Conservation (phyloP, 2,329 filamentous ascomycete genomes). For the Teratosphaeria epicoccoides region DNA sequence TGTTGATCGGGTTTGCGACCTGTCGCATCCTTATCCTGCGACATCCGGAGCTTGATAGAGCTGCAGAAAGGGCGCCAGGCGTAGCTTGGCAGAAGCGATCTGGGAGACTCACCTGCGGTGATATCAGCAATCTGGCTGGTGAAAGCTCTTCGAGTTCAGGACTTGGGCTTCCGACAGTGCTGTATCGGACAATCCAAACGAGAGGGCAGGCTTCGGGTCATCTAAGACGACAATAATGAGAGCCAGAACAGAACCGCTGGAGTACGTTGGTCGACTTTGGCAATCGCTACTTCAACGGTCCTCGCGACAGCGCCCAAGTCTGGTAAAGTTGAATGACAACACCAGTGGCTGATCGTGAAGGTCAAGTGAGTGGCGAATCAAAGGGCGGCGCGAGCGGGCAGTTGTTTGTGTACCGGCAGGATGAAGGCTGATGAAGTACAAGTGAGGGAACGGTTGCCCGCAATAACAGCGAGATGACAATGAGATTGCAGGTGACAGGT, state of each 20-base stretch:
- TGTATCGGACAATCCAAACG: no score
- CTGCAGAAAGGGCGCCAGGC: not conserved
- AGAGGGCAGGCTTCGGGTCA: not conserved
- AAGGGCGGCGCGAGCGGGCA: not conserved
- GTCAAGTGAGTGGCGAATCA: not conserved
- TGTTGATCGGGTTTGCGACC: not conserved
- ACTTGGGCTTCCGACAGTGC: no score
- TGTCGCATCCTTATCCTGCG: not conserved
- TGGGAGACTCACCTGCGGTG: not conserved
- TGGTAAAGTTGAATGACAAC: not conserved
- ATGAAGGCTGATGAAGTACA: conserved; percentile 2
- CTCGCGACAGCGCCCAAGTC: not conserved
- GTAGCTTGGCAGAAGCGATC: not conserved
- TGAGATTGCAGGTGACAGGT: conserved; percentile 18
- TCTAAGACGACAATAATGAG: not conserved
- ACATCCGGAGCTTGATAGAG: not conserved
- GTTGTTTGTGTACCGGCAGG: conserved; percentile 1
- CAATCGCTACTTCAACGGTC: no score
- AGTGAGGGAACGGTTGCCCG: not conserved
- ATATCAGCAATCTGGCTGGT: not conserved
- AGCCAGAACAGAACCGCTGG: not conserved
- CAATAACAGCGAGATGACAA: conserved; percentile 11
- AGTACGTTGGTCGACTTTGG: not conserved
- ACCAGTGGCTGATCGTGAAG: not conserved
- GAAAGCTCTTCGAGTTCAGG: not conserved